Percentiles rank a stretch among this genome's conserved stretches.
Evolutionary conservation across 176 grass and related monocot genomes (phyloP).

Genomic region (Tillandsia fasciculata): DNA sequence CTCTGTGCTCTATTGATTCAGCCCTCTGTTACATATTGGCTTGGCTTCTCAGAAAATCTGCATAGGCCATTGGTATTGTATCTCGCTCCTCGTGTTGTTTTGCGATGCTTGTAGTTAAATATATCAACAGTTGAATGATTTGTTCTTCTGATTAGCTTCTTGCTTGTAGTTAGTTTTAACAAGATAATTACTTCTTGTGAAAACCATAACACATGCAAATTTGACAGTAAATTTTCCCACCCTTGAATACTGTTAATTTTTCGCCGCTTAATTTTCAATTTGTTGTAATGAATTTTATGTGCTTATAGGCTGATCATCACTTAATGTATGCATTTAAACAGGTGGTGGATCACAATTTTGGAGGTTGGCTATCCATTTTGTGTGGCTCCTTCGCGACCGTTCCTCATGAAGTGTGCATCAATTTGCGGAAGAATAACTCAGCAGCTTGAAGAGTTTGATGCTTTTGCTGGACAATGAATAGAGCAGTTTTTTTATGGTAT

Average conservation of each 20-base stretch:
- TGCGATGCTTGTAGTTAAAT: not conserved
- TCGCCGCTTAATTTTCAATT: not conserved
- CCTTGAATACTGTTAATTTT: too few relatives aligned
- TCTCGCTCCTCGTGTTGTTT: not conserved
- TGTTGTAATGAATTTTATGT: not conserved
- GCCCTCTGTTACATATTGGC: slow-evolving; percentile 66
- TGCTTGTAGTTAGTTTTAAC: not conserved
- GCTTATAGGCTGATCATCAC: not conserved
- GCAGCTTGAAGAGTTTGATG: too few relatives aligned
- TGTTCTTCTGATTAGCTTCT: not conserved
- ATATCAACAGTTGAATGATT: not conserved
- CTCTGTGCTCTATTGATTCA: slow-evolving; percentile 64
- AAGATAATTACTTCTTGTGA: not conserved
- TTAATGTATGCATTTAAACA: not conserved
- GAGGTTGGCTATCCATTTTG: not conserved
- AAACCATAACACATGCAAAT: too few relatives aligned
- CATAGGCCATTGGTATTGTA: slow-evolving; percentile 34
- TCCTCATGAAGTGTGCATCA: not conserved
- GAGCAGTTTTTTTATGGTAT: too few relatives aligned
- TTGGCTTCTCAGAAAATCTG: slow-evolving; percentile 64
- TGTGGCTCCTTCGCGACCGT: not conserved
- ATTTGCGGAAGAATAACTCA: not conserved
- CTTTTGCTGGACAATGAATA: too few relatives aligned
- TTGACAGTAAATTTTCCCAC: too few relatives aligned
- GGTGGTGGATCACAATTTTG: not conserved